phyloP scores from a whole-genome alignment of 2,329 filamentous ascomycete species.

The Botrytis squamosa region DNA sequence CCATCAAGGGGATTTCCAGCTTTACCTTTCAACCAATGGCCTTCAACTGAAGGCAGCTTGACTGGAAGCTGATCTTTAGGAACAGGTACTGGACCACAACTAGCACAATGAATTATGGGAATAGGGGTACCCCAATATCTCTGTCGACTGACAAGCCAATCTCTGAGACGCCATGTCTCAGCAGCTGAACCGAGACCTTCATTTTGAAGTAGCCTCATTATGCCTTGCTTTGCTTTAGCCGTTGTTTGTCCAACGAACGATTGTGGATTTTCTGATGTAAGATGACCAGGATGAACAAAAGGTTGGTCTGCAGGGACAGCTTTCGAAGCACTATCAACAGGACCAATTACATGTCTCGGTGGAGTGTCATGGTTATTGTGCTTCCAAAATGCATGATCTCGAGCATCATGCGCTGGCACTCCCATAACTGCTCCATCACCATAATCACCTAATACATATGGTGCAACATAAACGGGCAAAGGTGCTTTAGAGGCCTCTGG shows the following conservation, averaged over 20 bases:
- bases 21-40: conserved; percentile 66
- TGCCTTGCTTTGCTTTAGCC: conserved; percentile 56
- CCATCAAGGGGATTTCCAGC: conserved; percentile 75
- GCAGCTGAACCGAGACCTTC: conserved; percentile 58
- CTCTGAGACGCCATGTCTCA: conserved; percentile 76
- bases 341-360: conserved; percentile 60
- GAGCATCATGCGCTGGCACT: conserved; percentile 78
- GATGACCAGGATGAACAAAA: conserved; percentile 63
- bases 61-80: conserved; percentile 76
- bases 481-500: conserved; percentile 53
- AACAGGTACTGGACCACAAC: conserved; percentile 77
- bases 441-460: conserved; percentile 83
- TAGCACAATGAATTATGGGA: conserved; percentile 77
- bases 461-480: conserved; percentile 76
- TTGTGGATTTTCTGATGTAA: conserved; percentile 62
- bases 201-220: conserved; percentile 56
- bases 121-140: conserved; percentile 91
- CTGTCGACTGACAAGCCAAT: conserved; percentile 92
- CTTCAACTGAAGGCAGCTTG: conserved; percentile 65
- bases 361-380: conserved; percentile 61
- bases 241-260: conserved; percentile 64
- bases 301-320: conserved; percentile 51
- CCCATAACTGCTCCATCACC: conserved; percentile 90
- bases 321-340: conserved; percentile 48
- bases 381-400: conserved; percentile 79